These are phyloP conservation scores for Coprinopsis strossmayeri DNA, from an alignment of 768 basidiomycete species.

Conservation along the genomic window DNA sequence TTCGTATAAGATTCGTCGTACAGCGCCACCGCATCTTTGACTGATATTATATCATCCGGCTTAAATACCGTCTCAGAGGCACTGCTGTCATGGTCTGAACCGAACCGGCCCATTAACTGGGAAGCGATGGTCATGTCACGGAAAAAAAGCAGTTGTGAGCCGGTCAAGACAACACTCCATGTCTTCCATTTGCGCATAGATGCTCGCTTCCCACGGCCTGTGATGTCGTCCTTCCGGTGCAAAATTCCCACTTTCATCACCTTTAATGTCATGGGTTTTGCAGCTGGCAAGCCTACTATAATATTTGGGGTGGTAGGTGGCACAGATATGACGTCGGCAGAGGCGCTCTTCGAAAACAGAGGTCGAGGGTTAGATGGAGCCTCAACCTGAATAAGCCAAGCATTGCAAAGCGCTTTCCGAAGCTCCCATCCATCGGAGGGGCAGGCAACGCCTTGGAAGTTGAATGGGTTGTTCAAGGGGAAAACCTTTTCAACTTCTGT, in stretches of 20 bases:
- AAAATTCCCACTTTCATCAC: constrained; percentile 79
- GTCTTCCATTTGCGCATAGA: constrained; percentile 81
- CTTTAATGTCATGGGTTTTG: constrained; percentile 40
- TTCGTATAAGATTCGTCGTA: constrained; percentile 72
- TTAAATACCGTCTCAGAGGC: constrained; percentile 26
- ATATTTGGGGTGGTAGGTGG: constrained; percentile 7
- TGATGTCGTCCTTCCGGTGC: constrained; percentile 72
- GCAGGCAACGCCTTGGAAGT: constrained; percentile 58
- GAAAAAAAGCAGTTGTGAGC: constrained; percentile 88
- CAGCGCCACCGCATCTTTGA: constrained; percentile 75
- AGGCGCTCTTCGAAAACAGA: constrained; percentile 26
- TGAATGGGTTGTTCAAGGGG: constrained; percentile 57
- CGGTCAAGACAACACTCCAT: constrained; percentile 81
- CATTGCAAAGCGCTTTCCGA: constrained; percentile 56
- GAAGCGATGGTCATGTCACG: constrained; percentile 53
- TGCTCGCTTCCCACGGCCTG: constrained; percentile 72
- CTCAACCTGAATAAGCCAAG: constrained; percentile 51
- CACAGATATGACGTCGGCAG: constrained; percentile 26
- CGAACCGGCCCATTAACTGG: constrained; percentile 28
- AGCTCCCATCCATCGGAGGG: constrained; percentile 64
- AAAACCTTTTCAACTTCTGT: constrained; percentile 56
- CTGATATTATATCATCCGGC: constrained; percentile 81
- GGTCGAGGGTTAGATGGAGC: constrained; percentile 33
- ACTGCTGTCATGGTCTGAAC: constrained; percentile 21
- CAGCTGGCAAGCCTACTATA: constrained; percentile 6